A percentile compares a stretch with the other conserved stretches of the same genome.
phyloP scores from a whole-genome alignment of 75 land plant species.

The Adiantum capillusveneris region DNA sequence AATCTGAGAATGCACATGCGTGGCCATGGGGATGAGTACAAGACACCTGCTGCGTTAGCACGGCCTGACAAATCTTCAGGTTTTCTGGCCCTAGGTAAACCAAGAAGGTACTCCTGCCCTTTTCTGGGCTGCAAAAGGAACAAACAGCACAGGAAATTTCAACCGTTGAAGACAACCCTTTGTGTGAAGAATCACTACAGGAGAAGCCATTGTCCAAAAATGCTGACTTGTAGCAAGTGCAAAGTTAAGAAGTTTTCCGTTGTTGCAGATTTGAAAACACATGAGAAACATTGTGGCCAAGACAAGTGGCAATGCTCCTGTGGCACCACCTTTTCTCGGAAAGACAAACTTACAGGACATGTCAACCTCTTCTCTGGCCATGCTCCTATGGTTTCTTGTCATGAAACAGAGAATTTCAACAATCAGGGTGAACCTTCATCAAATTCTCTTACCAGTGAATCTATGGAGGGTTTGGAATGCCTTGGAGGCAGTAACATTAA shows the following conservation, averaged over 20 bases:
- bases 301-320: slow-evolving; percentile 89
- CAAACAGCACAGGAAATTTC: slow-evolving; percentile 65
- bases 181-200: slow-evolving; percentile 84
- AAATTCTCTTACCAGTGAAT: too few relatives aligned
- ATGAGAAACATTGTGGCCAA: slow-evolving; percentile 82
- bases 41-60: slow-evolving; percentile 63
- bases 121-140: slow-evolving; percentile 68
- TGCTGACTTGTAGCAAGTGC: slow-evolving; percentile 63
- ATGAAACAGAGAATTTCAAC: too few relatives aligned
- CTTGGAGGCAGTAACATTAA: too few relatives aligned
- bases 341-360: slow-evolving; percentile 83
- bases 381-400: slow-evolving; percentile 13
- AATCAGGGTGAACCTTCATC: too few relatives aligned
- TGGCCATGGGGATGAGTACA: slow-evolving; percentile 84
- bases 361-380: slow-evolving; percentile 71
- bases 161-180: slow-evolving; percentile 67
- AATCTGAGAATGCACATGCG: slow-evolving; percentile 89
- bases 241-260: slow-evolving; percentile 71
- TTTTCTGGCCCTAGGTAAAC: slow-evolving; percentile 16
- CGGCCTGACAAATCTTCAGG: slow-evolving; percentile 43
- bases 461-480: too few relatives aligned
- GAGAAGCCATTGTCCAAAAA: slow-evolving; percentile 76
- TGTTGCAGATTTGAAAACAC: slow-evolving; percentile 78
- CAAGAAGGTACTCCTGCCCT: slow-evolving; percentile 73
- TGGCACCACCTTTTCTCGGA: slow-evolving; percentile 80